Conservation (phyloP, 805 yeast species). For the Candida michaelii region DNA sequence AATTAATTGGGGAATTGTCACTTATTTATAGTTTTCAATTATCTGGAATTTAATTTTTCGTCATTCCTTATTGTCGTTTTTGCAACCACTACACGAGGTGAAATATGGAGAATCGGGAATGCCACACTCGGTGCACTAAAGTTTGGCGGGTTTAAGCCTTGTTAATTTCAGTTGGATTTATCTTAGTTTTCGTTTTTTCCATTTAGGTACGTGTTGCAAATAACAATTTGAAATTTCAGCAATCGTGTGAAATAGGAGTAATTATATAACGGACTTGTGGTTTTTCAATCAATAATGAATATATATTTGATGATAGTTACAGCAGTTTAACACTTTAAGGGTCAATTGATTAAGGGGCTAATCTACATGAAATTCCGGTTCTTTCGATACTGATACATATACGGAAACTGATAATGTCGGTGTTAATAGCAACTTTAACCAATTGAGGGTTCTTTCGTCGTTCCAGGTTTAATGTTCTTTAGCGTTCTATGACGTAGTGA, state of each 20-base stretch:
- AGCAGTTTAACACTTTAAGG: too few relatives aligned
- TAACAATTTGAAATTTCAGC: constrained; percentile 7
- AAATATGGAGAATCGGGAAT: constrained; percentile 3
- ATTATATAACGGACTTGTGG: constrained; percentile 1
- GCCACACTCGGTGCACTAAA: constrained; percentile 1
- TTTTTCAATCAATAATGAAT: too few relatives aligned
- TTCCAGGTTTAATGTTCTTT: neutral
- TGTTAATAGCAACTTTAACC: too few relatives aligned
- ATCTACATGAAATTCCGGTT: too few relatives aligned
- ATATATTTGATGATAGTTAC: too few relatives aligned
- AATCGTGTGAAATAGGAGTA: constrained; percentile 4
- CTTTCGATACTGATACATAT: too few relatives aligned
- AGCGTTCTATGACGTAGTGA: neutral
- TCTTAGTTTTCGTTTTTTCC: neutral
- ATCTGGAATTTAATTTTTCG: neutral
- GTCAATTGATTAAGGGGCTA: too few relatives aligned
- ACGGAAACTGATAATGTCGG: too few relatives aligned
- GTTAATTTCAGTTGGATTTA: neutral
- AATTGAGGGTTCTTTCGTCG: neutral
- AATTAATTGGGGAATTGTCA: neutral
- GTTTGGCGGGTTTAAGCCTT: neutral
- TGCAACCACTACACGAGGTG: constrained; percentile 7
- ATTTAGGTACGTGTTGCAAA: neutral
- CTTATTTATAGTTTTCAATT: constrained; percentile 2
- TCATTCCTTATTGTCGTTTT: neutral